Evolutionary conservation across 495 filamentous ascomycete genomes (phyloP).

Genomic region (Polyplosphaeria fusca): DNA sequence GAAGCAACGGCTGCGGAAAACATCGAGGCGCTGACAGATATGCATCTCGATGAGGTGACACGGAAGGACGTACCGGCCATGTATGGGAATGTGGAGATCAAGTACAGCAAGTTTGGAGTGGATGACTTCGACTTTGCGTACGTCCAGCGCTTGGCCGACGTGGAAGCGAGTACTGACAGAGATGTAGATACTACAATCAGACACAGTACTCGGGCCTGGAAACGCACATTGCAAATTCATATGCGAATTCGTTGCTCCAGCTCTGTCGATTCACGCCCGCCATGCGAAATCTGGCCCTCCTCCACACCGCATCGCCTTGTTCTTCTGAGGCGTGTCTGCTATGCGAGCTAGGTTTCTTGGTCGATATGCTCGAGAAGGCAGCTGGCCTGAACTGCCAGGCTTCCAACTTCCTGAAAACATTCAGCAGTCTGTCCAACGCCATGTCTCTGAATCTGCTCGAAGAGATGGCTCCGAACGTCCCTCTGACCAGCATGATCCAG

Average conservation of each 20-base stretch:
- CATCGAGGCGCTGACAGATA: constrained; percentile 52
- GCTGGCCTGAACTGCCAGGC: constrained; percentile 90
- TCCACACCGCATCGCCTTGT: constrained; percentile 82
- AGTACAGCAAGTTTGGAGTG: constrained; percentile 94
- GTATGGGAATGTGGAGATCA: constrained; percentile 90
- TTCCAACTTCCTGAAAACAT: constrained; percentile 90
- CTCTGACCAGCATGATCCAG: constrained; percentile 72
- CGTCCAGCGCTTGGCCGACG: constrained; percentile 26
- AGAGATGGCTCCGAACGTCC: constrained; percentile 67
- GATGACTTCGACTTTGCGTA: constrained; percentile 97
- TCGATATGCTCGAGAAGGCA: constrained; percentile 97
- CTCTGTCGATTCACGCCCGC: constrained; percentile 85
- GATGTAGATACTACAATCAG: constrained; percentile 79
- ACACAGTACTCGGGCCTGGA: constrained; percentile 87
- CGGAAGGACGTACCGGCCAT: constrained; percentile 75
- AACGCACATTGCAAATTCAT: constrained; percentile 94
- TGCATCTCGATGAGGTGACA: constrained; percentile 42
- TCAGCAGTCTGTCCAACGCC: constrained; percentile 72
- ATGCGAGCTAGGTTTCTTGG: constrained; percentile 92
- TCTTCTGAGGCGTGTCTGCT: constrained; percentile 77
- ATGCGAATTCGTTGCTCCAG: constrained; percentile 90
- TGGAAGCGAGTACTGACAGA: constrained; percentile 4
- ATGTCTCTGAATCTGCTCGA: constrained; percentile 72
- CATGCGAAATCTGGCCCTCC: constrained; percentile 83
- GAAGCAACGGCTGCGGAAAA: constrained; percentile 58